These are phyloP conservation scores for Boletellus ananas DNA, from an alignment of 768 basidiomycete species.

Conservation along the genomic window DNA sequence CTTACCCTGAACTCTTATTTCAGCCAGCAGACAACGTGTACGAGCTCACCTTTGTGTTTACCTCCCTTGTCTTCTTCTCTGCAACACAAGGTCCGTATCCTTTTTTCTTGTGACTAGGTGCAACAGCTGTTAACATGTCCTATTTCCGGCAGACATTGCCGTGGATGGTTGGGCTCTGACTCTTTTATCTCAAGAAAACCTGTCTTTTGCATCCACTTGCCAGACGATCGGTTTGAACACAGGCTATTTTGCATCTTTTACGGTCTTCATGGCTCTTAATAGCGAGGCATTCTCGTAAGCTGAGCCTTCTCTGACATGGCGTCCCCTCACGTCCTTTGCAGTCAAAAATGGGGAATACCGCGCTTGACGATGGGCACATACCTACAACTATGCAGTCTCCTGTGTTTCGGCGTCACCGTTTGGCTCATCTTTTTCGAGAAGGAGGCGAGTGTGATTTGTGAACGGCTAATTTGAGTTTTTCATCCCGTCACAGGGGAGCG, in stretches of 20 bases:
- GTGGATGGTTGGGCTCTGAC: slow-evolving; percentile 92
- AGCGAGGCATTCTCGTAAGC: slow-evolving; percentile 85
- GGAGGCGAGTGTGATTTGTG: slow-evolving; percentile 55
- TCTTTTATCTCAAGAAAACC: slow-evolving; percentile 84
- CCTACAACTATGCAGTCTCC: slow-evolving; percentile 78
- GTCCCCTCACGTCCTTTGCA: slow-evolving; percentile 27
- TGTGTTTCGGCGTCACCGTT: slow-evolving; percentile 80
- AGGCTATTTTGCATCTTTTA: slow-evolving; percentile 94
- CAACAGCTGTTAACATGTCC: slow-evolving; percentile 9
- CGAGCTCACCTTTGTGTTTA: slow-evolving; percentile 80
- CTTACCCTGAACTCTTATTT: slow-evolving; percentile 6
- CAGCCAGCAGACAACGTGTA: slow-evolving; percentile 80
- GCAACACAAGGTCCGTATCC: slow-evolving; percentile 83
- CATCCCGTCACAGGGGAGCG: slow-evolving; percentile 57
- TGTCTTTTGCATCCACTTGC: slow-evolving; percentile 96
- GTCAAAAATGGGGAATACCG: slow-evolving; percentile 74
- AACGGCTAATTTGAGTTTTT: neutral
- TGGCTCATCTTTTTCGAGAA: slow-evolving; percentile 87
- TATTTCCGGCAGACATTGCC: slow-evolving; percentile 73
- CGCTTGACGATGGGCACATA: slow-evolving; percentile 72
- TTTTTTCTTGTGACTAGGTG: neutral
- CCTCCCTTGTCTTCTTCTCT: slow-evolving; percentile 87
- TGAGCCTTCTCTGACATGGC: neutral
- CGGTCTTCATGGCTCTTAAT: slow-evolving; percentile 95
- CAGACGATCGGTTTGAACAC: slow-evolving; percentile 97